These are phyloP conservation scores for Ophiocordyceps camponoti-rufipedis DNA, from an alignment of 2,329 filamentous ascomycete genomes.

Conservation along the genomic window DNA sequence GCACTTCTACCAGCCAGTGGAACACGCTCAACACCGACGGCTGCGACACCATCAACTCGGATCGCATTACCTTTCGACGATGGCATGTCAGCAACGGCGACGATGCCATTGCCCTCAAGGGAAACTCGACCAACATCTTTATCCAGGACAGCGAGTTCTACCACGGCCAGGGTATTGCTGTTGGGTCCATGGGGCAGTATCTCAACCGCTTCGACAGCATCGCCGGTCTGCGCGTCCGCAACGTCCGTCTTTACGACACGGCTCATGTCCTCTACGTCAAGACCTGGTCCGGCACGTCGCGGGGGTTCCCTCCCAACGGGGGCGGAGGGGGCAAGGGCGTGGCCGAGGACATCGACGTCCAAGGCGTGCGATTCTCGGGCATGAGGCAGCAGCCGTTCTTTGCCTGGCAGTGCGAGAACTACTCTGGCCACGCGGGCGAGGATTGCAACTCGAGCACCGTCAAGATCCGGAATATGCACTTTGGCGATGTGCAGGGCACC, in stretches of 20 bases:
- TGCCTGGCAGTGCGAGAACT: slow-evolving; percentile 17
- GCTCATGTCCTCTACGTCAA: slow-evolving; percentile 34
- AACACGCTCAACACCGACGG: slow-evolving; percentile 22
- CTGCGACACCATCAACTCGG: slow-evolving; percentile 31
- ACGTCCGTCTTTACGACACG: slow-evolving; percentile 26
- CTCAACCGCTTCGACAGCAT: slow-evolving; percentile 26
- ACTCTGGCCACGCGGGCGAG: slow-evolving; percentile 13
- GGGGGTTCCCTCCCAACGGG: slow-evolving; percentile 36
- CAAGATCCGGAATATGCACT: slow-evolving; percentile 11
- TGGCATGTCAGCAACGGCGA: slow-evolving; percentile 34
- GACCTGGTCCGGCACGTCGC: slow-evolving; percentile 35
- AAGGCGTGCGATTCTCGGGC: slow-evolving; percentile 11
- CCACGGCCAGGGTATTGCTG: slow-evolving; percentile 31
- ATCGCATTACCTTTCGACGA: slow-evolving; percentile 29
- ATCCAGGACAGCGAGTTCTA: slow-evolving; percentile 29
- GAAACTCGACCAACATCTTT: slow-evolving; percentile 34
- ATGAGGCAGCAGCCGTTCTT: slow-evolving; percentile 13
- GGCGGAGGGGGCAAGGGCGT: slow-evolving; percentile 35
- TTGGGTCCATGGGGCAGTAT: slow-evolving; percentile 40
- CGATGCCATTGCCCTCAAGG: slow-evolving; percentile 34
- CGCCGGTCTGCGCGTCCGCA: slow-evolving; percentile 26
- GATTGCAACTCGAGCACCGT: slow-evolving; percentile 16
- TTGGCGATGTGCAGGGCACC: slow-evolving; percentile 11
- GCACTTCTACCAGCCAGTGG: slow-evolving; percentile 16
- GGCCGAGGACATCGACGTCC: slow-evolving; percentile 12